Percentiles rank a stretch among this genome's conserved stretches.
These are phyloP conservation scores for Ophiocordyceps camponoti-leonardi DNA, from an alignment of 2,329 filamentous ascomycete species.

Conservation along the genomic window DNA sequence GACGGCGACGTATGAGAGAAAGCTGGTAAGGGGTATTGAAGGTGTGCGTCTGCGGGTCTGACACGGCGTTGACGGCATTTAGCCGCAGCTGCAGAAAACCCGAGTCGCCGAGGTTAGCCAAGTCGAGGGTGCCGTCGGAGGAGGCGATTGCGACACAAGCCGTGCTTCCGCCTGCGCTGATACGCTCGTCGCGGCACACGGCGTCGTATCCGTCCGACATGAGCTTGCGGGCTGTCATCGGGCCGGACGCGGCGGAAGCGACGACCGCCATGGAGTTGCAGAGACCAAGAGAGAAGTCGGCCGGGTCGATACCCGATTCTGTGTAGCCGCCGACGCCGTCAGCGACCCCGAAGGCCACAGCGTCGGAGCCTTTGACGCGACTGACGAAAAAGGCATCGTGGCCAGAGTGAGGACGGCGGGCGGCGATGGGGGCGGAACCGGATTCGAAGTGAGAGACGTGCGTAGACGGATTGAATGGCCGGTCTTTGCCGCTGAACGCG, in stretches of 20 bases:
- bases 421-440: slow-evolving; percentile 26
- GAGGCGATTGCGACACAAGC: slow-evolving; percentile 72
- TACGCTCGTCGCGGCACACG: slow-evolving; percentile 54
- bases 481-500: slow-evolving; percentile 59
- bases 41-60: slow-evolving; percentile 77
- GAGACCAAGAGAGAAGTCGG: slow-evolving; percentile 84
- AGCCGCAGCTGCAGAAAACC: slow-evolving; percentile 77
- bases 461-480: slow-evolving; percentile 46
- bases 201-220: slow-evolving; percentile 75
- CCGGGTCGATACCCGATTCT: slow-evolving; percentile 81
- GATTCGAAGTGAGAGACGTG: slow-evolving; percentile 56
- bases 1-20: slow-evolving; percentile 65
- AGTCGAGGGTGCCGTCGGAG: slow-evolving; percentile 58
- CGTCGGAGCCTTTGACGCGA: slow-evolving; percentile 52
- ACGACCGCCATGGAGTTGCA: slow-evolving; percentile 83
- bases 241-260: slow-evolving; percentile 26
- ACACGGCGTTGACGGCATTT: slow-evolving; percentile 71
- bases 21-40: slow-evolving; percentile 98
- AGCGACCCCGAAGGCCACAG: slow-evolving; percentile 73
- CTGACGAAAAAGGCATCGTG: slow-evolving; percentile 95
- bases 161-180: slow-evolving; percentile 77
- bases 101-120: slow-evolving; percentile 91
- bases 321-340: slow-evolving; percentile 95
- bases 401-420: slow-evolving; percentile 53
- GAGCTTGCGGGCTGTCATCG: slow-evolving; percentile 45